Base-by-base conservation (phyloP, 2,329 filamentous ascomycete genomes). In the Amesomyces nigricolor region DNA sequence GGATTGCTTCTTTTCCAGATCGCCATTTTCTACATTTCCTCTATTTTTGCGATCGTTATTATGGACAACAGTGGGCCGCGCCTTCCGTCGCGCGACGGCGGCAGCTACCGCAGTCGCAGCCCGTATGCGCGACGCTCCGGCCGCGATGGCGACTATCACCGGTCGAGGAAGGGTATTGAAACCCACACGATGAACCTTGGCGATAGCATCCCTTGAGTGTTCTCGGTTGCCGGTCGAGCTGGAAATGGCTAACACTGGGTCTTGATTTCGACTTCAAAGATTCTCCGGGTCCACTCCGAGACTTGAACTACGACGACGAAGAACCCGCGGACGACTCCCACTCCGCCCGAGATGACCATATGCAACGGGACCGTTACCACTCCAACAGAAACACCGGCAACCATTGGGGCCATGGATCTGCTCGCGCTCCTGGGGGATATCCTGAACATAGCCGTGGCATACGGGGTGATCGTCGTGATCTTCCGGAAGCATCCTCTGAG, bases 151-250 rank as follows among this genome's bases (percentile, higher is more conserved):
- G 70, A 73, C 63, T 69, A 71, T 68, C 69, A 72, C 65, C 74
- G 70, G 70, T 71, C 73, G 72, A 72, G 75, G 73, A 75, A 78
- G 73, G 76, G 66, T 68, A 67, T n/a, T 42, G 17, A 54, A 62
- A n/a, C 50, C 58, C 57, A 38, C 53, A 52, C 55, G 58, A 59
- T 52, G 29, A 56, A 47, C 51, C 56, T 55, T 44, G 30, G 47
- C 49, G 22, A 53, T 57, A 30, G 50, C 60, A 26, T 55, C 40
- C 35, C 37, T 39, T 60, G 58, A 47, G 51, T 58, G 44, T 47
- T 38, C 54, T 43, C 46, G 50, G 45, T 58, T 48, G 37, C 45
- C 22, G 47, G 40, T 55, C 39, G 55, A 57, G 50, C 55, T 58
- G 53, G 46, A 56, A 54, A 56, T 64, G 54, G 63, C 63, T 65